These are phyloP conservation scores for Pichia sp. DNA, from an alignment of 1,139 yeast genomes.

Conservation along the genomic window DNA sequence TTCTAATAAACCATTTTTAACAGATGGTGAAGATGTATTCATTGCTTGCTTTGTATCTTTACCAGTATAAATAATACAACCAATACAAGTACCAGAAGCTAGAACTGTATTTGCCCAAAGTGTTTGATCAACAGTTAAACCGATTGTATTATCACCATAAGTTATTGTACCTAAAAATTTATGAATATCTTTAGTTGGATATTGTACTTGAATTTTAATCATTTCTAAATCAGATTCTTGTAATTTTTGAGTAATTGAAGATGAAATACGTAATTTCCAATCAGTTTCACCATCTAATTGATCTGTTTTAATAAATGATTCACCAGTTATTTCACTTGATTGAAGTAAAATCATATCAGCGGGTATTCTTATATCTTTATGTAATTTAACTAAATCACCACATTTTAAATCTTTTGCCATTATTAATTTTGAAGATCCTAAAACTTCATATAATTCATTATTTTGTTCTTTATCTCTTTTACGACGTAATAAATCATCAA, in stretches of 20 bases:
- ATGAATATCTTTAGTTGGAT: conserved; percentile 82
- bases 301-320: conserved; percentile 90
- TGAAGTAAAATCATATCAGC: conserved; percentile 86
- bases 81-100: conserved; percentile 88
- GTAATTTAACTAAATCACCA: conserved; percentile 78
- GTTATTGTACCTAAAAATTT: conserved; percentile 68
- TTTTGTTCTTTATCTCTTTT: conserved; percentile 88
- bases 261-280: conserved; percentile 87
- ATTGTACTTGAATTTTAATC: conserved; percentile 57
- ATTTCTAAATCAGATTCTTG: conserved; percentile 39
- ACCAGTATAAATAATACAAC: conserved; percentile 87
- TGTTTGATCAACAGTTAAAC: conserved; percentile 82
- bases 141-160: conserved; percentile 44
- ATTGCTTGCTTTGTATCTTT: conserved; percentile 87
- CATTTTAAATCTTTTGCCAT: conserved; percentile 67
- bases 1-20: conserved; percentile 84
- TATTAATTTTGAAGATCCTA: conserved; percentile 43
- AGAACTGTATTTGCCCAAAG: conserved; percentile 97
- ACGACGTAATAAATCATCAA: conserved; percentile 87
- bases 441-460: conserved; percentile 69
- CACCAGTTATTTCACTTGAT: conserved; percentile 78
- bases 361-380: conserved; percentile 82
- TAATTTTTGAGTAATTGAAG: conserved; percentile 60
- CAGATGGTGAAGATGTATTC: conserved; percentile 87
- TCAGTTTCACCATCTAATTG: conserved; percentile 99